A percentile compares a stretch with the other conserved stretches of the same genome.
Evolutionary conservation across 2,329 filamentous ascomycete species (phyloP).

Genomic region (Penicillium corylophilum): DNA sequence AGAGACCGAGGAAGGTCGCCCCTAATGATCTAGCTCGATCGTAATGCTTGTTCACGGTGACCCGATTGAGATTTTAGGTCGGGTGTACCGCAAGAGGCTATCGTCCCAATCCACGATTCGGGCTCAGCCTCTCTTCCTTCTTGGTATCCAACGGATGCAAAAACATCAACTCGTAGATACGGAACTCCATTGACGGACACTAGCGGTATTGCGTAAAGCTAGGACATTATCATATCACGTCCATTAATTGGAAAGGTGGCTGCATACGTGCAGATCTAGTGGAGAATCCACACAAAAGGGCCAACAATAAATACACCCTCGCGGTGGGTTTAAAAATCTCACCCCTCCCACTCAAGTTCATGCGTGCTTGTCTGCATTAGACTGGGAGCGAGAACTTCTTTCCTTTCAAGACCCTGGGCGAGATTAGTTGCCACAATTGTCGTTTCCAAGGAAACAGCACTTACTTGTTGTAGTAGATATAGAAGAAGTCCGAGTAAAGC

Average conservation of each 20-base stretch:
- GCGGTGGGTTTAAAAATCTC: neutral
- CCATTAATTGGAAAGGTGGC: neutral
- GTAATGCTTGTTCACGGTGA: neutral
- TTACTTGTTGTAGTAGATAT: conserved; percentile 96
- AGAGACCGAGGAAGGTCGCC: neutral
- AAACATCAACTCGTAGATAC: conserved; percentile 16
- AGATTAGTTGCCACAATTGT: neutral
- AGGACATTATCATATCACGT: conserved; percentile 4
- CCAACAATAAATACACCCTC: neutral
- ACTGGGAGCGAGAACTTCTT: conserved; percentile 86
- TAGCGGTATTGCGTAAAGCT: neutral
- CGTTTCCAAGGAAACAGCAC: conserved; percentile 25
- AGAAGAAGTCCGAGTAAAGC: conserved; percentile 98
- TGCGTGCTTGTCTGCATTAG: conserved; percentile 44
- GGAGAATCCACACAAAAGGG: neutral
- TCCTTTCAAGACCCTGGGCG: conserved; percentile 67
- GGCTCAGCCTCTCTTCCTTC: neutral
- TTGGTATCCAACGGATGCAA: neutral
- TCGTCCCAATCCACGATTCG: neutral
- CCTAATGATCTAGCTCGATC: neutral
- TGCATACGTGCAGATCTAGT: neutral
- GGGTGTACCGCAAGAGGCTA: neutral
- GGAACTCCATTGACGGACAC: conserved; percentile 1
- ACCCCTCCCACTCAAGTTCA: neutral
- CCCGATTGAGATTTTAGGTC: neutral